phyloP scores from a whole-genome alignment of 1,139 yeast genomes.

The Candida neerlandica region DNA sequence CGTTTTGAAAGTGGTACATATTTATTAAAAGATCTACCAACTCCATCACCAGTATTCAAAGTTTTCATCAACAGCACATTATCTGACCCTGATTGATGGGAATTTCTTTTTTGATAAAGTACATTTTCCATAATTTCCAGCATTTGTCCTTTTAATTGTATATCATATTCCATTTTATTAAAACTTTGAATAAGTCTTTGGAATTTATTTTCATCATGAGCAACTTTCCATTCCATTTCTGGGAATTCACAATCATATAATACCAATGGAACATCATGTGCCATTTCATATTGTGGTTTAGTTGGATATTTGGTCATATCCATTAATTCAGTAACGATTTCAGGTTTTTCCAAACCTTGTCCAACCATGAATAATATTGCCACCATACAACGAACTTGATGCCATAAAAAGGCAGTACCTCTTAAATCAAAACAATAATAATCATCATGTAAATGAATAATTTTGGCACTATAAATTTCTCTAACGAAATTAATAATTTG shows the following conservation, averaged over 20 bases:
- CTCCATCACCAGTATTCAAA: slow-evolving; percentile 72
- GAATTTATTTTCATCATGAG: slow-evolving; percentile 15
- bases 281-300: slow-evolving; percentile 87
- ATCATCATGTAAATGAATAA: slow-evolving; percentile 46
- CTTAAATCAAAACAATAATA: slow-evolving; percentile 72
- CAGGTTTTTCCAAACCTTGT: slow-evolving; percentile 67
- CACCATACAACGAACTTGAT: slow-evolving; percentile 96
- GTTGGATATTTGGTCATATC: slow-evolving; percentile 61
- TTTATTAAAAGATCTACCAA: slow-evolving; percentile 55
- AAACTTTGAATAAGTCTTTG: slow-evolving; percentile 32
- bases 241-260: slow-evolving; percentile 84
- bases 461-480: slow-evolving; percentile 54
- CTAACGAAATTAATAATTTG: slow-evolving; percentile 80
- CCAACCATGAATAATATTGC: slow-evolving; percentile 81
- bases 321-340: slow-evolving; percentile 58
- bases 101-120: slow-evolving; percentile 9
- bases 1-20: slow-evolving; percentile 65
- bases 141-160: slow-evolving; percentile 38
- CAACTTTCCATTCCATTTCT: slow-evolving; percentile 64
- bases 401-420: slow-evolving; percentile 96
- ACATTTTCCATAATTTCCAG: slow-evolving; percentile 30
- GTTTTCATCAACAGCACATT: slow-evolving; percentile 1
- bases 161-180: slow-evolving; percentile 34
- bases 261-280: slow-evolving; percentile 87
- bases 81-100: background rate